phyloP scores from a whole-genome alignment of 495 filamentous ascomycete genomes.

The Saxispiralis lemnorum region DNA sequence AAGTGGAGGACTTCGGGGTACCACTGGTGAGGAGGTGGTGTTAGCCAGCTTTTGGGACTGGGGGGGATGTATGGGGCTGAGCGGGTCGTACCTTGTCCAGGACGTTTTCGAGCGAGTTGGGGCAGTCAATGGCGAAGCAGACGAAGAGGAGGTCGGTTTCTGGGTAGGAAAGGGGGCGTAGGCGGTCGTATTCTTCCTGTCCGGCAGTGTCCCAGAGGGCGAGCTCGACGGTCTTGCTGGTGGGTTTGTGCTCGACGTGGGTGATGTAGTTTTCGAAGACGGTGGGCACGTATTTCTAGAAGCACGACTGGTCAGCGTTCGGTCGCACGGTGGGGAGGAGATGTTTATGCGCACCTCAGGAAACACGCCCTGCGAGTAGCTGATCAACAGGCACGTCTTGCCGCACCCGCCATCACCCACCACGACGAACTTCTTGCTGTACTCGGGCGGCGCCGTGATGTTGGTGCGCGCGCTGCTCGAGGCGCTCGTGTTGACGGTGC shows the following conservation, averaged over 20 bases:
- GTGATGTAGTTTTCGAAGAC: constrained; percentile 99
- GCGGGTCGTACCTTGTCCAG: constrained; percentile 70
- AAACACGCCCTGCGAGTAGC: constrained; percentile 94
- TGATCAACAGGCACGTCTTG: constrained; percentile 96
- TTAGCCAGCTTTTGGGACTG: constrained; percentile 16
- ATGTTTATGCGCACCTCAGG: constrained; percentile 54
- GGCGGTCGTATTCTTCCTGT: constrained; percentile 94
- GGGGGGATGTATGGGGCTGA: not conserved
- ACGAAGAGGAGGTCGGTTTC: constrained; percentile 96
- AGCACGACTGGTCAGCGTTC: constrained; percentile 2
- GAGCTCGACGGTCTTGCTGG: constrained; percentile 85
- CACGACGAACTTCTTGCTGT: constrained; percentile 97
- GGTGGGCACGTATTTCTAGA: constrained; percentile 97
- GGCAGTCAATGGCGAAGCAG: constrained; percentile 98
- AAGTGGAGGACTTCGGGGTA: constrained; percentile 98
- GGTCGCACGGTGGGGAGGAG: not conserved
- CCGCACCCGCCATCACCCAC: constrained; percentile 96
- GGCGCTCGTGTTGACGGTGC: constrained; percentile 61
- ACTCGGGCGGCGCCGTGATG: constrained; percentile 74
- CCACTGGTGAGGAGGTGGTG: constrained; percentile 52
- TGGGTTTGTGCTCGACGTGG: constrained; percentile 67
- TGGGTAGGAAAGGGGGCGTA: constrained; percentile 88
- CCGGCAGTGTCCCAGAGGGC: constrained; percentile 97
- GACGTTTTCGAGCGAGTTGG: constrained; percentile 92
- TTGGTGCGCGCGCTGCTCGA: constrained; percentile 55